Evolutionary conservation across 2,329 filamentous ascomycete species (phyloP), one percentile per base, ranked within the genome.

Genomic region (Bretziella fagacearum): DNA sequence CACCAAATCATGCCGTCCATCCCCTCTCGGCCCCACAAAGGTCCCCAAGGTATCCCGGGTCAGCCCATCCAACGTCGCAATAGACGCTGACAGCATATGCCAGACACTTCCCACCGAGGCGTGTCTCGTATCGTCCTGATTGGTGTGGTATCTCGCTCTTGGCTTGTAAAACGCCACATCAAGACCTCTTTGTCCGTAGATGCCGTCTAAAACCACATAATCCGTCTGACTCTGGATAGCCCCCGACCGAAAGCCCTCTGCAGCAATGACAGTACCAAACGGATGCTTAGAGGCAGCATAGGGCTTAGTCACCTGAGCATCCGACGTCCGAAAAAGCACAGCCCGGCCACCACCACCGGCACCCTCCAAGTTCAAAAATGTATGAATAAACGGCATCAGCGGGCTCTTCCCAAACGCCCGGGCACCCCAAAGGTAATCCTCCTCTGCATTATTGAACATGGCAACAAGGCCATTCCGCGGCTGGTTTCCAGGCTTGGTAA

Each of bases 301-400:
- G 26, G 82, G 81, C 51, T 72, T 73, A 1, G 86, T 89, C 20
- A 93, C 79, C 61, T 95, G 81, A 2, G 80, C 74, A 60, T 96
- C 91, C 0, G 87, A 89, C 45, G 80, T 81, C 50, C 91, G 76
- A 64, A 98, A 96, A 2, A 96, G 67, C 8, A 81, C 81, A 3
- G 89, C 87, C 50, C 85, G 74, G 1, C 89, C 87, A 8, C 91
- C 91, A 10, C 89, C 89, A 43, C 89, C 91, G 33, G 89, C 89
- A 10, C 91, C 91, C 62, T 98, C 91, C 13, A 98, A 74, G 55
- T 98, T 98, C 54, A 96, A 67, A 58, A 98, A 96, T 0, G 84
- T 85, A 57, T 87, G 82, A 7, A 84, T 74, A 48, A 93, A 82
- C 45, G 75, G 76, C 8, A 84, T 77, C 52, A 94, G 69, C 0